Evolutionary conservation across 2,329 filamentous ascomycete species (phyloP), one percentile per base, ranked within the genome.

Genomic region (Blastomyces parvus): DNA sequence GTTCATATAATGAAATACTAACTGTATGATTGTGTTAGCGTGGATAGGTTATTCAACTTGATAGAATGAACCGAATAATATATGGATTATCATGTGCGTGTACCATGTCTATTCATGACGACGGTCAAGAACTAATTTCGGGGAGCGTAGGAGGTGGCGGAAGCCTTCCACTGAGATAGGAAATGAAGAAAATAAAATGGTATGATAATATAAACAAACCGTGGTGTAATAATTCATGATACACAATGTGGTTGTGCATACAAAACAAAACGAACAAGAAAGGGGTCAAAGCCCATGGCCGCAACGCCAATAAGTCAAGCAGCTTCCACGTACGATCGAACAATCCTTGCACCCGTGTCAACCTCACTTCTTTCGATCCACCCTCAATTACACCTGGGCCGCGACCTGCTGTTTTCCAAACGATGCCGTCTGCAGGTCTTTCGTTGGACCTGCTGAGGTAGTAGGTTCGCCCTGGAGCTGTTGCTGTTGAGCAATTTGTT

Each of bases 401-500:
- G 58, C 19, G n/a, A 48, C 52, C n/a, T 58, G 61, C 59, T 61
- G 59, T 19, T 52, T 53, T 42, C 59, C 59, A 52, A 55, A 55
- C 33, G 44, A 40, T 40, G 59, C 58, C 9, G 58, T 59, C 22
- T 59, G 58, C 40, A 46, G n/a, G 27, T 59, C 58, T 8, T 59
- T 59, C 36, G 58, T 59, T 33, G 58, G 58, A 4, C 58, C 59
- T 4, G 46, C 59, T 58, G 62, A 42, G 22, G 48, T 55, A 27
- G 40, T 38, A 27, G 58, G 36, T 27, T 50, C 60, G 61, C 61
- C 59, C 60, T 67, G 69, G 27, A 75, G 67, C 56, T 73, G 72
- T 67, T 61, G 22, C 61, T 76, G 71, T 62, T 77, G 75, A 61
- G 76, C 73, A 65, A 72, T 48, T 38, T 53, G 71, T 64, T 77